Evolutionary conservation across 2,329 filamentous ascomycete species (phyloP).

Genomic region (Colletotrichum viniferum): DNA sequence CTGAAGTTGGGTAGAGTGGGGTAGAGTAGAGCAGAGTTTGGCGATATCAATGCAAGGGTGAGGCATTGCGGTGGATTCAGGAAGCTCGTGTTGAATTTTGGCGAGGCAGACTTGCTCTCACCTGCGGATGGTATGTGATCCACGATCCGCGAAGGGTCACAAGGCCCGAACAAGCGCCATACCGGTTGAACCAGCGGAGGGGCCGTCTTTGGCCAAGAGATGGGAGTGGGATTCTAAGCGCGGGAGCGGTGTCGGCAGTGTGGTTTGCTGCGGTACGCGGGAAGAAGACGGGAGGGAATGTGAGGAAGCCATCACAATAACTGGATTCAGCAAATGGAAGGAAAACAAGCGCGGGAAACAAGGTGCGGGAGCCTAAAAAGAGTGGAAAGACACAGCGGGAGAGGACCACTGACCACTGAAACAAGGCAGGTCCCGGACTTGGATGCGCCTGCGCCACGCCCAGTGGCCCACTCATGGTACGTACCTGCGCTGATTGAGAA

Average conservation of each 20-base stretch:
- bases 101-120: conserved; percentile 8
- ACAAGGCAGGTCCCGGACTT: not conserved
- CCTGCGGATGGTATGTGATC: not conserved
- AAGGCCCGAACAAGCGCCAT: not conserved
- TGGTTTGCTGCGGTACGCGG: conserved; percentile 18
- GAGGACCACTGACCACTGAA: not conserved
- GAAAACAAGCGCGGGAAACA: not conserved
- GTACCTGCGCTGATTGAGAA: not conserved
- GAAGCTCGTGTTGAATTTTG: not conserved
- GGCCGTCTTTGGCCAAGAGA: not conserved
- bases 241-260: not conserved
- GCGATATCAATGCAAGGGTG: not conserved
- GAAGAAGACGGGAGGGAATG: not conserved
- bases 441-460: conserved; percentile 3
- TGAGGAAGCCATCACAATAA: not conserved
- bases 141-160: not conserved
- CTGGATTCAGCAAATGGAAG: not conserved
- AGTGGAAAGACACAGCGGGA: not conserved
- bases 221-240: not conserved
- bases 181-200: not conserved
- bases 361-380: not conserved
- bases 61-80: not conserved
- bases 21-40: not conserved
- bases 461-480: not conserved
- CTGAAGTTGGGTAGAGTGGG: not conserved